Percentiles rank a stretch among this genome's conserved stretches.
Evolutionary conservation across 768 basidiomycete genomes (phyloP).

Genomic region (Sutorius australiensis): DNA sequence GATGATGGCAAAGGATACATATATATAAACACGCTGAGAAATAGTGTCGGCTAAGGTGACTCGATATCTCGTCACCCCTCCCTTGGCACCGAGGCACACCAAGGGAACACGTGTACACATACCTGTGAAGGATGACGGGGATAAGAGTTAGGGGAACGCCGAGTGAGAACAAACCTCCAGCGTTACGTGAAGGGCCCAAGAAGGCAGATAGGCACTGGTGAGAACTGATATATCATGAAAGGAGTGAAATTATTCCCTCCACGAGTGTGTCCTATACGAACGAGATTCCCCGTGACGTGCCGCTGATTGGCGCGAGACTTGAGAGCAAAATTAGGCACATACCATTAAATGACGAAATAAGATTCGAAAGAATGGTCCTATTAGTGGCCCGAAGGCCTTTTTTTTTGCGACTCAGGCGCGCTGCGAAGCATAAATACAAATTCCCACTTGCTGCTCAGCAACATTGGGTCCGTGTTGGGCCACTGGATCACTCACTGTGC

Average conservation of each 20-base stretch:
- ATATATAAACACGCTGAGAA: conserved; percentile 20
- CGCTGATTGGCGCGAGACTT: background rate
- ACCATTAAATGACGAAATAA: background rate
- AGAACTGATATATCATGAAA: conserved; percentile 7
- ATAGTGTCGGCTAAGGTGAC: conserved; percentile 9
- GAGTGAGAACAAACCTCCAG: conserved; percentile 18
- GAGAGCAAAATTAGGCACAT: background rate
- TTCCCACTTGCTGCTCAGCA: background rate
- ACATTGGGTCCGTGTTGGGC: background rate
- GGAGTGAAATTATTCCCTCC: background rate
- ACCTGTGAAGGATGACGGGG: conserved; percentile 14
- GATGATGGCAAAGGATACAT: conserved; percentile 12
- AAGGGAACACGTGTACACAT: conserved; percentile 18
- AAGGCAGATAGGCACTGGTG: conserved; percentile 14
- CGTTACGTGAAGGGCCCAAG: conserved; percentile 18
- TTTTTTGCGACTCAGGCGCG: conserved; percentile 1
- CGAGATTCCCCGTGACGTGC: background rate
- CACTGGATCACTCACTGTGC: background rate
- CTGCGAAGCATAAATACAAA: background rate
- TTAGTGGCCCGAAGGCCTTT: background rate
- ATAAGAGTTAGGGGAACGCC: conserved; percentile 2
- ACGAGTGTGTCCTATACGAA: background rate
- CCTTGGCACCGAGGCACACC: conserved; percentile 13
- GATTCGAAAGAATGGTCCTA: background rate
- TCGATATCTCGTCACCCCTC: conserved; percentile 13